Evolutionary conservation across 2,329 filamentous ascomycete genomes (phyloP).

Genomic region (Scolecobasidium constrictum): DNA sequence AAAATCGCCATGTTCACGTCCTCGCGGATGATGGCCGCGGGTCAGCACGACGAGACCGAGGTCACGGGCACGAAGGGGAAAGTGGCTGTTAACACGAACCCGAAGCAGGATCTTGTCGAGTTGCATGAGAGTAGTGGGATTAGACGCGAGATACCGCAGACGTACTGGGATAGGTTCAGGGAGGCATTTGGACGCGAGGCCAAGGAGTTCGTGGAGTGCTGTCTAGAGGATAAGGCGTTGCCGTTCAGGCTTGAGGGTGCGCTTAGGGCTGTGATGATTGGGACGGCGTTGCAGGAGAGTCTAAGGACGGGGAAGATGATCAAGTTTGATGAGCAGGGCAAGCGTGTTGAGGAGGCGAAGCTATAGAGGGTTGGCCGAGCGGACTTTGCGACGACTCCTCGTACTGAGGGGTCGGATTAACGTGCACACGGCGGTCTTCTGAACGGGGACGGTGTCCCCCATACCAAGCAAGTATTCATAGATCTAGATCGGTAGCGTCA

Average conservation of each 20-base stretch:
- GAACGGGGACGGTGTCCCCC: too few species aligned
- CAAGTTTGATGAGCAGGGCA: slow-evolving; percentile 45
- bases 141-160: slow-evolving; percentile 46
- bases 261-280: slow-evolving; percentile 50
- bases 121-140: slow-evolving; percentile 44
- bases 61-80: slow-evolving; percentile 58
- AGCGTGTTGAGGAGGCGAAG: slow-evolving; percentile 27
- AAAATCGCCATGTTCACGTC: slow-evolving; percentile 55
- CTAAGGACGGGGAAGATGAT: slow-evolving; percentile 35
- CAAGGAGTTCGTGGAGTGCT: slow-evolving; percentile 50
- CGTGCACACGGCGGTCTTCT: too few species aligned
- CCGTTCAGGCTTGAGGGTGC: slow-evolving; percentile 48
- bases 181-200: slow-evolving; percentile 53
- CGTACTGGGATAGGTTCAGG: slow-evolving; percentile 54
- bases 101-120: slow-evolving; percentile 43
- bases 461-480: too few species aligned
- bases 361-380: slow-evolving; percentile 36
- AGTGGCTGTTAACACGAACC: slow-evolving; percentile 49
- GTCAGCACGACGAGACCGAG: slow-evolving; percentile 57
- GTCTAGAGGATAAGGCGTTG: slow-evolving; percentile 43
- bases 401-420: slow-evolving; percentile 55
- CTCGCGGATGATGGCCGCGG: slow-evolving; percentile 56
- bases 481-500: too few species aligned
- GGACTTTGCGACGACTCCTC: slow-evolving; percentile 61
- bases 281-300: slow-evolving; percentile 36